Conservation (phyloP, 2,329 filamentous ascomycete genomes). For the Remersonia thermophila region DNA sequence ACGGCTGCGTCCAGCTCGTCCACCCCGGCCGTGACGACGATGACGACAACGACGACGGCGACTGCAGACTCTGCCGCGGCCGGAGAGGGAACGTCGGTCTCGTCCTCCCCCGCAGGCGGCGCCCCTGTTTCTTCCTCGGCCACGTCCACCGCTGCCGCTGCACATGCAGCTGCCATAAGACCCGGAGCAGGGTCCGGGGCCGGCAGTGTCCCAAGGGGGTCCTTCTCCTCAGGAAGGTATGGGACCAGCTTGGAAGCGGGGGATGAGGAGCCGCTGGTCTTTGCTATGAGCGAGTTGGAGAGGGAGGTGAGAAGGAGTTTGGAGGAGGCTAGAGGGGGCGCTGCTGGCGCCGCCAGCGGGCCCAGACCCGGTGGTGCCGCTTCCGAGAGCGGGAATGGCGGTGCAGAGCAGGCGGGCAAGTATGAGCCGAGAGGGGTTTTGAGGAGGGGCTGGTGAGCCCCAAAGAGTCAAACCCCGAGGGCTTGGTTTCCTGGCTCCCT, state of each 20-base stretch:
- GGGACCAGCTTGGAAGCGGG: constrained; percentile 33
- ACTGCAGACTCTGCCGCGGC: too few species aligned
- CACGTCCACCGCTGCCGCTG: neutral
- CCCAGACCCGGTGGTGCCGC: neutral
- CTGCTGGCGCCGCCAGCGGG: neutral
- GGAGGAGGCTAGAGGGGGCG: constrained; percentile 31
- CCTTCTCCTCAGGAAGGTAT: constrained; percentile 6
- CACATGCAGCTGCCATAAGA: neutral
- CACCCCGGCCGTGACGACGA: too few species aligned
- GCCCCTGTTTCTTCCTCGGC: neutral
- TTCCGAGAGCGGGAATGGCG: constrained; percentile 1
- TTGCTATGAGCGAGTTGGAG: constrained; percentile 62
- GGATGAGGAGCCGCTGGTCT: constrained; percentile 59
- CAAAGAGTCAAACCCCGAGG: too few species aligned
- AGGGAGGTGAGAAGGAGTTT: constrained; percentile 44
- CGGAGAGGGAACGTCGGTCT: too few species aligned
- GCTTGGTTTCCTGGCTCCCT: too few species aligned
- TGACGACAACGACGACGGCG: too few species aligned
- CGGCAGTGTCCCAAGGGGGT: constrained; percentile 1
- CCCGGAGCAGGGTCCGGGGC: neutral
- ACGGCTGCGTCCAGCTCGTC: too few species aligned
- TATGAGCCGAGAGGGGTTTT: constrained; percentile 16
- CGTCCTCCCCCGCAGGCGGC: neutral
- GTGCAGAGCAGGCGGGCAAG: constrained; percentile 2
- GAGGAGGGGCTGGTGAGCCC: constrained; percentile 16